Base-by-base conservation (phyloP, 1,284 basidiomycete genomes). In the Ceraceosorus bombacis region DNA sequence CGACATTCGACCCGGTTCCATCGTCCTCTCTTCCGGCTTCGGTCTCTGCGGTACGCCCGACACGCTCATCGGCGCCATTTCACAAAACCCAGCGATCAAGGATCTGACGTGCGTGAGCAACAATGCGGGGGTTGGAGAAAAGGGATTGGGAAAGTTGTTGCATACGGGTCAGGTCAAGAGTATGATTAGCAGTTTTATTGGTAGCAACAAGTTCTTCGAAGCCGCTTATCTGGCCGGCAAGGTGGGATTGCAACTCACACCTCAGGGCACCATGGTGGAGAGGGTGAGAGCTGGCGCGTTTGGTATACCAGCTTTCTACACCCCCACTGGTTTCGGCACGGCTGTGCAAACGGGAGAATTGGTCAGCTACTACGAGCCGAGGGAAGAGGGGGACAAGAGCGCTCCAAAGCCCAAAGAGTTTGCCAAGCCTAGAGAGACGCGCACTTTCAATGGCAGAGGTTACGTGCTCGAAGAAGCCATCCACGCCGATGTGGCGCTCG, bases 221-320 rank as follows among this genome's bases (percentile, higher is more conserved):
- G 39, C 57, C 38, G 71, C 74, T 64, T 78, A 72, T 59, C 62
- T 77, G 8, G 58, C 59, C 1, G 76, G 76, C 8, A 61, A 77
- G 48, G 71, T 77, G 1, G 53, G 63, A 13, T 61, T 78, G 49
- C 66, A 77, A 59, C 61, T 78, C 3, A 67, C 71, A 6, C 76
- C 76, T 2, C 76, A 77, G 60, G 76, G 76, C 6, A 93, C 90
- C 9, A 85, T 98, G 39, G 88, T 88, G 15, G 94, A 95, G 77
- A 86, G 92, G 64, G 83, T 95, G 63, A 85, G 93, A 41, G 88
- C 93, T 5, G 90, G 90, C 61, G 93, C 89, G 3, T 89, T 90
- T 27, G 94, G 94, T 59, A 93, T 95, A 69, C 94, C 94, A 5
- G 93, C 90, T 8, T 93, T 98, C 82, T 98, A 84, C 80, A 97